These are phyloP conservation scores for Hyphodiscus sp. DNA, from an alignment of 2,329 filamentous ascomycete species.

Conservation along the genomic window DNA sequence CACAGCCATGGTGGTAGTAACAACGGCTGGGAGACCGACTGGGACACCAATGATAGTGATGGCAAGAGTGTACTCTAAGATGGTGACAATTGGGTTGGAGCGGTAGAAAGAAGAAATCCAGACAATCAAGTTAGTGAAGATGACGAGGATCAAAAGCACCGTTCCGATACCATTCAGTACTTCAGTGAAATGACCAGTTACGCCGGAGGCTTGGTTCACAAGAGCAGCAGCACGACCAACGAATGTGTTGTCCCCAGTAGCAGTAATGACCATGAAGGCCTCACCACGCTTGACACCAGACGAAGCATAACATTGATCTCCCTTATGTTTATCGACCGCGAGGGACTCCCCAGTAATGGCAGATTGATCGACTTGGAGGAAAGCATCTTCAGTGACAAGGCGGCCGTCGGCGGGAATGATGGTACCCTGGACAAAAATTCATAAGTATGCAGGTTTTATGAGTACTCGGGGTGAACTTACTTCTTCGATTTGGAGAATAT, in stretches of 20 bases:
- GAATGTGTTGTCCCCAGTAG: slow-evolving; percentile 84
- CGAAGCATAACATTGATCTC: slow-evolving; percentile 76
- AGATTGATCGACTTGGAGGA: slow-evolving; percentile 87
- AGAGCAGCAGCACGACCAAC: slow-evolving; percentile 84
- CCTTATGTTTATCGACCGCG: slow-evolving; percentile 80
- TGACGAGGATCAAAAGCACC: slow-evolving; percentile 71
- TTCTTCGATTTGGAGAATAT: slow-evolving; percentile 85
- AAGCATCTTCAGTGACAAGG: slow-evolving; percentile 75
- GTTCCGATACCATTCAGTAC: slow-evolving; percentile 84
- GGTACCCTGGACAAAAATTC: slow-evolving; percentile 50
- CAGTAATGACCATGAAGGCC: slow-evolving; percentile 73
- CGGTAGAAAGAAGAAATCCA: slow-evolving; percentile 88
- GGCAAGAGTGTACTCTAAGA: slow-evolving; percentile 78
- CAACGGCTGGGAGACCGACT: slow-evolving; percentile 87
- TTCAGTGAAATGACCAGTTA: slow-evolving; percentile 83
- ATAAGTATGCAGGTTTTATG: slow-evolving; percentile 6
- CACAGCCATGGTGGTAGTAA: slow-evolving; percentile 92
- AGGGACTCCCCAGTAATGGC: slow-evolving; percentile 89
- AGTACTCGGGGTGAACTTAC: slow-evolving; percentile 28
- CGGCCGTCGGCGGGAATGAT: slow-evolving; percentile 87
- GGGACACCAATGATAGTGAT: slow-evolving; percentile 91
- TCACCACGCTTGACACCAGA: slow-evolving; percentile 88
- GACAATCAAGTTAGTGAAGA: slow-evolving; percentile 73
- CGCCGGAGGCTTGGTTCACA: slow-evolving; percentile 67
- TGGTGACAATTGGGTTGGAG: slow-evolving; percentile 70